A percentile compares a stretch with the other conserved stretches of the same genome.
phyloP scores from a whole-genome alignment of 2,329 filamentous ascomycete genomes.

The Apiospora saccharicola region DNA sequence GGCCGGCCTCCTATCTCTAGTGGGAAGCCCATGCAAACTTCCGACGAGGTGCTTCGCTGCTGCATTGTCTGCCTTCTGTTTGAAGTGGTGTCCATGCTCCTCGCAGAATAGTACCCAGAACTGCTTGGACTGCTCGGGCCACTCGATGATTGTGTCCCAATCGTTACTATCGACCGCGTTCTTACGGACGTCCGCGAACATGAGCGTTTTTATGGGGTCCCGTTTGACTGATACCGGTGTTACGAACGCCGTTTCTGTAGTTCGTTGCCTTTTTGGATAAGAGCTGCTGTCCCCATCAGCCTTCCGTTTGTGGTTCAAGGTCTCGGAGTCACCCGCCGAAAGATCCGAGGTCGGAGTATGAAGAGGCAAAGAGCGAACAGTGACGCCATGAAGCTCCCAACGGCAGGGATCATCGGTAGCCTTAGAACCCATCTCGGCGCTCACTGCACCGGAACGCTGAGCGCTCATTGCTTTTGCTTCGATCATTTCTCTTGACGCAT shows the following conservation, averaged over 20 bases:
- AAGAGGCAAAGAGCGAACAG: background rate
- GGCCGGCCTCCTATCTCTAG: conserved; percentile 41
- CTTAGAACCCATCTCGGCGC: background rate
- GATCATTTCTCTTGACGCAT: background rate
- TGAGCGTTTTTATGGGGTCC: background rate
- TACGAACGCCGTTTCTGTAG: background rate
- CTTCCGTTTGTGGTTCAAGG: background rate
- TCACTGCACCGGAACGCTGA: background rate
- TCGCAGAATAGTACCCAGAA: conserved; percentile 51
- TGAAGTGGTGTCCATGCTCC: conserved; percentile 48
- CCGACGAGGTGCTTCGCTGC: conserved; percentile 49
- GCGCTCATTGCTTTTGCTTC: background rate
- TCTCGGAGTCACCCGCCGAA: background rate
- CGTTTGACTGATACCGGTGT: background rate
- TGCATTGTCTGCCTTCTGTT: conserved; percentile 42
- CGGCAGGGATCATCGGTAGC: background rate
- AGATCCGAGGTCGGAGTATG: background rate
- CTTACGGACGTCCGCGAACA: background rate
- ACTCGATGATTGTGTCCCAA: conserved; percentile 41
- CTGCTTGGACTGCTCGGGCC: conserved; percentile 34
- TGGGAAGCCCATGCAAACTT: conserved; percentile 39
- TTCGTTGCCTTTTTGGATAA: background rate
- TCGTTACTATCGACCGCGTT: background rate
- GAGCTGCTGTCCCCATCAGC: background rate
- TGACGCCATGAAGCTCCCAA: background rate